A percentile compares a stretch with the other conserved stretches of the same genome.
Evolutionary conservation across 805 yeast species (phyloP).

Genomic region (Candida pseudofarinosa): DNA sequence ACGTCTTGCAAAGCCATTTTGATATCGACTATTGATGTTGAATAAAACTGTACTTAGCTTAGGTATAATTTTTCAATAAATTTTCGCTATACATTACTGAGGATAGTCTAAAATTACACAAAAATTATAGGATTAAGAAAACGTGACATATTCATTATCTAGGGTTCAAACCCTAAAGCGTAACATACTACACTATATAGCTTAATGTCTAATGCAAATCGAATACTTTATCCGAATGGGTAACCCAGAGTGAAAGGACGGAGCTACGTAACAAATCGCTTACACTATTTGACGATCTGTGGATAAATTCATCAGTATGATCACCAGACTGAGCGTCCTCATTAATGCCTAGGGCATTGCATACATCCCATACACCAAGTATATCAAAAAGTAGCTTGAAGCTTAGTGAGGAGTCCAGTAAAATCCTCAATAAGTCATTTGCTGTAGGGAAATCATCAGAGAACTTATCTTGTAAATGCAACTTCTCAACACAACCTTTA

Average conservation of each 20-base stretch:
- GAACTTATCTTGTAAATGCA: not conserved
- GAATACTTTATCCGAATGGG: not conserved
- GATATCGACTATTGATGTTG: slow-evolving; percentile 16
- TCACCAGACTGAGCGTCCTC: no score
- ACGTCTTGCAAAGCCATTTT: slow-evolving; percentile 93
- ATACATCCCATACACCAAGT: not conserved
- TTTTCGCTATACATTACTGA: not conserved
- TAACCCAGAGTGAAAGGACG: not conserved
- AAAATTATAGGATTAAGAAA: not conserved
- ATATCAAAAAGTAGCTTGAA: not conserved
- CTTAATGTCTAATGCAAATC: not conserved
- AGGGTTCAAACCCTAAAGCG: slow-evolving; percentile 2
- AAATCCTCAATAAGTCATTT: not conserved
- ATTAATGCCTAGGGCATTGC: not conserved
- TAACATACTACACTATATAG: not conserved
- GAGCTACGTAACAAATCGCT: no score
- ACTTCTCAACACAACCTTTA: not conserved
- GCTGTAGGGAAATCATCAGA: not conserved
- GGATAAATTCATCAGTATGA: no score
- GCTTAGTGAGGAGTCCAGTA: not conserved
- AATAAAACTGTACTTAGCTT: slow-evolving; percentile 1
- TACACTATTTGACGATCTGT: not conserved
- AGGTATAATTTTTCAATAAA: slow-evolving; percentile 1
- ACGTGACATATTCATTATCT: not conserved
- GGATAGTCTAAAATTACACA: not conserved